These are phyloP conservation scores for Aspergillus ustus DNA, from an alignment of 2,329 filamentous ascomycete genomes.

Conservation along the genomic window DNA sequence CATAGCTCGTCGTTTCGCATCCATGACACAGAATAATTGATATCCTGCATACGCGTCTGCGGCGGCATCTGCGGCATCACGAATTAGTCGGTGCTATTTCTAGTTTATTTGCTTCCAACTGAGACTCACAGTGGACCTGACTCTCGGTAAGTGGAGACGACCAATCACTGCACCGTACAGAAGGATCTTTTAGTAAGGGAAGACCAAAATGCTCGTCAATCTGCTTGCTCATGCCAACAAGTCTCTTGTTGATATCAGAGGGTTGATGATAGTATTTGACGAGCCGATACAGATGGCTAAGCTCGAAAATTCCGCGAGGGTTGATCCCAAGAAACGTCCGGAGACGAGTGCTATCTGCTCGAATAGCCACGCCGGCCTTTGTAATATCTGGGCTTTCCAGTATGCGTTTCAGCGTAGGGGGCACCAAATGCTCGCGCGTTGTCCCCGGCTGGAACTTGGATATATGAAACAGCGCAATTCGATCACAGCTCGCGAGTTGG, in stretches of 20 bases:
- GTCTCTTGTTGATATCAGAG: conserved; percentile 65
- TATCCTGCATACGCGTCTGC: conserved; percentile 81
- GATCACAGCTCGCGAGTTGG: conserved; percentile 77
- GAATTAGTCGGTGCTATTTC: conserved; percentile 8
- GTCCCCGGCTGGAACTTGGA: conserved; percentile 61
- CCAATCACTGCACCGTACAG: conserved; percentile 79
- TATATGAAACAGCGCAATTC: conserved; percentile 81
- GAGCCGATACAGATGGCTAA: conserved; percentile 80
- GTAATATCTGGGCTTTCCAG: conserved; percentile 71
- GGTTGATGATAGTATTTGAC: conserved; percentile 68
- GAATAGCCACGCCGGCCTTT: conserved; percentile 79
- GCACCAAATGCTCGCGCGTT: conserved; percentile 61
- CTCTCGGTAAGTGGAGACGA: conserved; percentile 61
- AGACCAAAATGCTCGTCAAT: conserved; percentile 72
- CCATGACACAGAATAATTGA: conserved; percentile 73
- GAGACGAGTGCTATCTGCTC: conserved; percentile 71
- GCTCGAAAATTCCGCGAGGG: conserved; percentile 72
- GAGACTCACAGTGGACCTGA: conserved; percentile 71
- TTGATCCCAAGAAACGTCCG: conserved; percentile 68
- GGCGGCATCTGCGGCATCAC: conserved; percentile 66
- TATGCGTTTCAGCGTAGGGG: conserved; percentile 70
- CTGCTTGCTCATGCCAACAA: conserved; percentile 70
- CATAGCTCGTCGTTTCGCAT: conserved; percentile 69
- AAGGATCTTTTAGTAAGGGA: conserved; percentile 73
- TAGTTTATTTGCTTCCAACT: neutral